Conservation (phyloP, 139 green algal genomes). For the Volvox africanus region DNA sequence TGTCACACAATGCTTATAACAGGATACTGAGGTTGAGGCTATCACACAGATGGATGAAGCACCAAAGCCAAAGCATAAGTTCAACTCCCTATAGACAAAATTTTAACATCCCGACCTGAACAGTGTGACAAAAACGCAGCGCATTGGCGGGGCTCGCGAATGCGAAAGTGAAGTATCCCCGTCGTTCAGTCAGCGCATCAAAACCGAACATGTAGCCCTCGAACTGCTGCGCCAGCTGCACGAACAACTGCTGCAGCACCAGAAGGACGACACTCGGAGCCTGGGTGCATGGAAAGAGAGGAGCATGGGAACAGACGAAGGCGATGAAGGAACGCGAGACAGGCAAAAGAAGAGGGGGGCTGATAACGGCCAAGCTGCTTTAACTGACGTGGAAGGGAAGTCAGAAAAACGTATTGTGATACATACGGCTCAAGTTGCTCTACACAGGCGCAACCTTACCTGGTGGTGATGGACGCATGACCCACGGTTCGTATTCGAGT, state of each 20-base stretch:
- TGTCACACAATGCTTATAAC: no score
- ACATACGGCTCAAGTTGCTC: no score
- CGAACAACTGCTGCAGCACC: conserved; percentile 73
- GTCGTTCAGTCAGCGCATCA: conserved; percentile 17
- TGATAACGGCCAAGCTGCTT: no score
- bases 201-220: conserved; percentile 77
- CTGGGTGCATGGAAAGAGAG: not conserved
- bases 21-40: no score
- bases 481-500: not conserved
- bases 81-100: no score
- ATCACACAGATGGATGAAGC: no score
- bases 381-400: no score
- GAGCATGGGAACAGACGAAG: not conserved
- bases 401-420: no score
- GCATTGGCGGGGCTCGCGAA: conserved; percentile 76
- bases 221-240: conserved; percentile 81
- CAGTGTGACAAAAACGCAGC: conserved; percentile 81
- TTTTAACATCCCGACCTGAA: conserved; percentile 27
- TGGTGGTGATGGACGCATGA: not conserved
- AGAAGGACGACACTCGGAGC: conserved; percentile 36
- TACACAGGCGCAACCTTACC: not conserved
- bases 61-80: no score
- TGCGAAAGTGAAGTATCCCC: conserved; percentile 63
- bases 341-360: not conserved
- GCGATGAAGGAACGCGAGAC: not conserved